These are phyloP conservation scores for Lasiodiplodia sp. DNA, from an alignment of 2,329 filamentous ascomycete genomes.

Conservation along the genomic window DNA sequence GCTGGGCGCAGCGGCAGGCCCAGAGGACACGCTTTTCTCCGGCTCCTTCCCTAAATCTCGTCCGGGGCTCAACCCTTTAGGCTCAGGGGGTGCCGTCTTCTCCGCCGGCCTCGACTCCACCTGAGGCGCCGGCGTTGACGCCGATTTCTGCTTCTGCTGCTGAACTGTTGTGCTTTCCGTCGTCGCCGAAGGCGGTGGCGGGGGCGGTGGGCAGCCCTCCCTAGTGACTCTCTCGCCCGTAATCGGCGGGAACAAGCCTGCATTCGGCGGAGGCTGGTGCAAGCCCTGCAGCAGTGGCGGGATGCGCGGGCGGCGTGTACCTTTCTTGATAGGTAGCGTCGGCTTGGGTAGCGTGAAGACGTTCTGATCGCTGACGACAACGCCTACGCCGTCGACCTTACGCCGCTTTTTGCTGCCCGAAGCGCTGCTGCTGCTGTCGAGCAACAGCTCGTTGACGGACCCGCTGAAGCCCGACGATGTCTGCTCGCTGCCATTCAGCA, in stretches of 20 bases:
- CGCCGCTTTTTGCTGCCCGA: slow-evolving; percentile 4
- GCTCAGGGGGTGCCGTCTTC: neutral
- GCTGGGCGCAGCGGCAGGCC: neutral
- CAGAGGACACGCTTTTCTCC: neutral
- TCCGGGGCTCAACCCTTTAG: neutral
- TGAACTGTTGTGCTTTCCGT: neutral
- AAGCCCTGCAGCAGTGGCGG: slow-evolving; percentile 64
- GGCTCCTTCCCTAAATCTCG: neutral
- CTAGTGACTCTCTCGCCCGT: slow-evolving; percentile 53
- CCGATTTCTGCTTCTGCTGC: slow-evolving; percentile 5
- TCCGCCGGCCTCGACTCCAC: slow-evolving; percentile 3
- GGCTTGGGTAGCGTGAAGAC: slow-evolving; percentile 39
- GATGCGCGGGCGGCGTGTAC: slow-evolving; percentile 47
- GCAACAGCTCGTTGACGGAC: slow-evolving; percentile 28
- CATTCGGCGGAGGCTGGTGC: slow-evolving; percentile 69
- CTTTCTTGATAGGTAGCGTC: slow-evolving; percentile 41
- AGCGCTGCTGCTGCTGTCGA: slow-evolving; percentile 11
- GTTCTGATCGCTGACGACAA: neutral
- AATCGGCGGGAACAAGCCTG: slow-evolving; percentile 67
- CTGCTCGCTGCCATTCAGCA: slow-evolving; percentile 38
- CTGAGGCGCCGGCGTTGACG: neutral
- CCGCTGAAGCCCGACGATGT: slow-evolving; percentile 23
- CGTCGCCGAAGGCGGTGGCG: neutral
- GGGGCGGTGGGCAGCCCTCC: slow-evolving; percentile 29
- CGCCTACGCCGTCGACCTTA: slow-evolving; percentile 15